phyloP scores from a whole-genome alignment of 805 yeast species.

The Hemisphaericaspora nanyangensis region DNA sequence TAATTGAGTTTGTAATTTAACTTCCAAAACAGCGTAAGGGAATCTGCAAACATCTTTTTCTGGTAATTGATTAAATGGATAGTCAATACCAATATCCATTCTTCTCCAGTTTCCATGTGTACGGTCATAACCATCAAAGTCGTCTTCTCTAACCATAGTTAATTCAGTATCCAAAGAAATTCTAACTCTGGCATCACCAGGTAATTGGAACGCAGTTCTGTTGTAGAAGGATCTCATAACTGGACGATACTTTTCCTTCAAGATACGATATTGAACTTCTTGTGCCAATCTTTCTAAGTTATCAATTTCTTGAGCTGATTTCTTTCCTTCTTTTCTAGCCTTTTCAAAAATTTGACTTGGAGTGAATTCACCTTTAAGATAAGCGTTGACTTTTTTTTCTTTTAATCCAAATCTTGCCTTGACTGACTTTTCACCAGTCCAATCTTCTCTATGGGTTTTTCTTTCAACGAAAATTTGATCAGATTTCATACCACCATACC shows the following conservation, averaged over 20 bases:
- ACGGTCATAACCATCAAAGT: constrained; percentile 89
- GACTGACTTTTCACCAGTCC: constrained; percentile 99
- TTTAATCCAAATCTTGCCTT: constrained; percentile 93
- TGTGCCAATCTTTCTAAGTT: constrained; percentile 86
- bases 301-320: constrained; percentile 82
- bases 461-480: constrained; percentile 94
- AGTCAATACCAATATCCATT: constrained; percentile 96
- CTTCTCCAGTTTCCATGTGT: constrained; percentile 96
- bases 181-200: constrained; percentile 99
- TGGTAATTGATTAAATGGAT: constrained; percentile 84
- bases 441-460: constrained; percentile 97
- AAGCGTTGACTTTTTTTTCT: constrained; percentile 85
- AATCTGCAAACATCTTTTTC: constrained; percentile 86
- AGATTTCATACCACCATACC: constrained; percentile 98
- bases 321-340: constrained; percentile 89
- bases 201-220: constrained; percentile 97
- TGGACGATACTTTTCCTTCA: constrained; percentile 84
- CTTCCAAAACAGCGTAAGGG: constrained; percentile 97
- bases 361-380: constrained; percentile 78
- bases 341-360: constrained; percentile 89
- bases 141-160: constrained; percentile 96
- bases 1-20: constrained; percentile 92
- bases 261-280: constrained; percentile 87
- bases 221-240: constrained; percentile 94
- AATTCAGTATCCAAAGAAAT: constrained; percentile 96